phyloP scores from a whole-genome alignment of 1,284 basidiomycete genomes.

The Tilletia indica region DNA sequence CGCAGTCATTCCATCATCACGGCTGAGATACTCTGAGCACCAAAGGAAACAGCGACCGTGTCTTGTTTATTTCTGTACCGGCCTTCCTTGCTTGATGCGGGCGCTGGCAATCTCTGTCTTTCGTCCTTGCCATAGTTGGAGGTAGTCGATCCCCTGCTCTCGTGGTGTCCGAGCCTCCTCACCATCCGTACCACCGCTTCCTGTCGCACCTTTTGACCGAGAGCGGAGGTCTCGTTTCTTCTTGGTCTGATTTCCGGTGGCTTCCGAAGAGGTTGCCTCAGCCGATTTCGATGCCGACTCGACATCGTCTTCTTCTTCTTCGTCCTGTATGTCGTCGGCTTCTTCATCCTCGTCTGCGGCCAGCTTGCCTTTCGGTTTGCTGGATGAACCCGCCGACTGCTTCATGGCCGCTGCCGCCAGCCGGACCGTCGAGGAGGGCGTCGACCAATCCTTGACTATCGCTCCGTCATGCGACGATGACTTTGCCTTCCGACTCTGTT shows the following conservation, averaged over 20 bases:
- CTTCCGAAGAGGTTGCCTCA: not conserved
- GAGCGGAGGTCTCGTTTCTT: slow-evolving; percentile 14
- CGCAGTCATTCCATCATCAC: not conserved
- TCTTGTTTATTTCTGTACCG: not conserved
- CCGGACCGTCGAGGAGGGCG: not conserved
- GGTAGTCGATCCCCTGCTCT: slow-evolving; percentile 15
- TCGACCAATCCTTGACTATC: slow-evolving; percentile 1
- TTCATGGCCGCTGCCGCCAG: not conserved
- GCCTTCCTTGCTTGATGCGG: not conserved
- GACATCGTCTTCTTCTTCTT: not conserved
- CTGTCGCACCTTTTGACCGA: not conserved
- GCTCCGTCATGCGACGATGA: not conserved
- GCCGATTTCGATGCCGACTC: too few relatives aligned
- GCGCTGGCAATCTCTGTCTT: not conserved
- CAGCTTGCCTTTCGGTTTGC: too few relatives aligned
- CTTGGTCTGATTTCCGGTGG: not conserved
- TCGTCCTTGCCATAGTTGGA: slow-evolving; percentile 10
- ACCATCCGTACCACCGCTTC: not conserved
- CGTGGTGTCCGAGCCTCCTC: slow-evolving; percentile 1
- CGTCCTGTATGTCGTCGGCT: not conserved
- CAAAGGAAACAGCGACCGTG: not conserved
- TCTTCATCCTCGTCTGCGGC: not conserved
- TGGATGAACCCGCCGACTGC: not conserved
- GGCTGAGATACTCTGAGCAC: not conserved
- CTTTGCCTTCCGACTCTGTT: not conserved